Conservation (phyloP, 1,139 yeast species). For the Saccharomycopsis hybrid region DNA sequence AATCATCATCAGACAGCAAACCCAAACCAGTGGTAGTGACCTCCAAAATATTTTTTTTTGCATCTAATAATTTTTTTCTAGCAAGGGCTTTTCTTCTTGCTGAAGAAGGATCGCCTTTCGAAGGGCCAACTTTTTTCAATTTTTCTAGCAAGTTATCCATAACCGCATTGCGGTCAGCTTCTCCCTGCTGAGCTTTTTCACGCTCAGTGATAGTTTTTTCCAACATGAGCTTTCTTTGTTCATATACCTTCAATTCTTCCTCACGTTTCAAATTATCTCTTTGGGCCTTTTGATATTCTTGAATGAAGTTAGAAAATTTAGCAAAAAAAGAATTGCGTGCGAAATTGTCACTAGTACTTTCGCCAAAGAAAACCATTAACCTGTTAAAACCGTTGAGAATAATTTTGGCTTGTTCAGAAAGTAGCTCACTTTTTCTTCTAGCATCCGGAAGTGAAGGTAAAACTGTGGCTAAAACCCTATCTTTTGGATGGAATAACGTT, state of each 20-base stretch:
- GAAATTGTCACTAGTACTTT: conserved; percentile 64
- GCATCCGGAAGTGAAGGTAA: conserved; percentile 64
- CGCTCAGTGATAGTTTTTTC: conserved; percentile 31
- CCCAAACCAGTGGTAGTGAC: conserved; percentile 6
- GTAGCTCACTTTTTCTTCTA: conserved; percentile 55
- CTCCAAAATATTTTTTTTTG: conserved; percentile 27
- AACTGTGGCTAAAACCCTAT: conserved; percentile 55
- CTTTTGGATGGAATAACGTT: conserved; percentile 68
- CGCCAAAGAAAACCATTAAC: conserved; percentile 70
- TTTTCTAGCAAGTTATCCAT: conserved; percentile 72
- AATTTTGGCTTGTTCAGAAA: conserved; percentile 55
- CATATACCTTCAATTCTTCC: conserved; percentile 63
- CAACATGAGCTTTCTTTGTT: conserved; percentile 53
- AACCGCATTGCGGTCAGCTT: conserved; percentile 43
- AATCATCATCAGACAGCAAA: conserved; percentile 12
- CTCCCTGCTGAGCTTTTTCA: conserved; percentile 28
- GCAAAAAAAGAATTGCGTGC: conserved; percentile 61
- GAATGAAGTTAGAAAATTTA: conserved; percentile 58
- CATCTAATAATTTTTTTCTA: conserved; percentile 49
- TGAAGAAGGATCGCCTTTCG: conserved; percentile 67
- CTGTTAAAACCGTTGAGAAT: conserved; percentile 64
- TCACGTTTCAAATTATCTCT: conserved; percentile 59
- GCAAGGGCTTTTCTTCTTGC: conserved; percentile 81
- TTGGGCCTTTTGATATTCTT: conserved; percentile 62
- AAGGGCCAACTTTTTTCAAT: conserved; percentile 66